phyloP scores from a whole-genome alignment of 108 stramenopile genomes.

The Skeletonema menzelii region DNA sequence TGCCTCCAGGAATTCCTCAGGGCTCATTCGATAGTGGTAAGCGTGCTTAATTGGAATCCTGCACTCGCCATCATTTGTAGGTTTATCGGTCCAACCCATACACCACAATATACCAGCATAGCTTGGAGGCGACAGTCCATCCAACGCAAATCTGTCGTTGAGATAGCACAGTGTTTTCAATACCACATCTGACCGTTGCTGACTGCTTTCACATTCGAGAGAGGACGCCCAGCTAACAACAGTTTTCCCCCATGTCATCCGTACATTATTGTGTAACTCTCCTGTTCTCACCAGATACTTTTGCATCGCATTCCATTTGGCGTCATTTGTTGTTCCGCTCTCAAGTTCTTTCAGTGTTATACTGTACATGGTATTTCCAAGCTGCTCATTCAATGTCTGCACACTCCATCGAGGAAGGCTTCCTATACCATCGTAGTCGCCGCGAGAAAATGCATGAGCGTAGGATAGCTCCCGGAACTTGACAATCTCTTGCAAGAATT shows the following conservation, averaged over 20 bases:
- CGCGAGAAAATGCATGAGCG: constrained; percentile 50
- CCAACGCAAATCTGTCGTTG: constrained; percentile 78
- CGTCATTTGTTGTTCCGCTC: constrained; percentile 34
- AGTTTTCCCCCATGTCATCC: constrained; percentile 86
- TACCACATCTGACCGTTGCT: constrained; percentile 10
- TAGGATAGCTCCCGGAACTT: constrained; percentile 75
- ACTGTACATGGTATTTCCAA: not conserved
- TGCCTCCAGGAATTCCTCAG: constrained; percentile 43
- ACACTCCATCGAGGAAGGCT: constrained; percentile 53
- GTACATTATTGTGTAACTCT: constrained; percentile 81
- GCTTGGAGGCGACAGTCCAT: constrained; percentile 73
- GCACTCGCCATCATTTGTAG: constrained; percentile 22
- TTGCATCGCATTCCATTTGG: constrained; percentile 77
- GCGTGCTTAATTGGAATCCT: constrained; percentile 45
- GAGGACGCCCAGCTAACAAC: constrained; percentile 55
- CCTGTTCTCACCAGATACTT: constrained; percentile 62
- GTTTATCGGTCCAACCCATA: constrained; percentile 72
- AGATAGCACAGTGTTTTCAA: constrained; percentile 48
- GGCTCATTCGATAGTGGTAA: constrained; percentile 33
- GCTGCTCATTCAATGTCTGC: constrained; percentile 17
- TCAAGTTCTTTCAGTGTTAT: constrained; percentile 13
- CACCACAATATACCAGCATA: constrained; percentile 82
- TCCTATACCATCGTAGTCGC: constrained; percentile 27
- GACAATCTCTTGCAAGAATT: constrained; percentile 71
- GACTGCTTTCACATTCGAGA: not conserved